A percentile compares a stretch with the other conserved stretches of the same genome.
Evolutionary conservation across 768 basidiomycete genomes (phyloP).

Genomic region (Neoboletus magnificus): DNA sequence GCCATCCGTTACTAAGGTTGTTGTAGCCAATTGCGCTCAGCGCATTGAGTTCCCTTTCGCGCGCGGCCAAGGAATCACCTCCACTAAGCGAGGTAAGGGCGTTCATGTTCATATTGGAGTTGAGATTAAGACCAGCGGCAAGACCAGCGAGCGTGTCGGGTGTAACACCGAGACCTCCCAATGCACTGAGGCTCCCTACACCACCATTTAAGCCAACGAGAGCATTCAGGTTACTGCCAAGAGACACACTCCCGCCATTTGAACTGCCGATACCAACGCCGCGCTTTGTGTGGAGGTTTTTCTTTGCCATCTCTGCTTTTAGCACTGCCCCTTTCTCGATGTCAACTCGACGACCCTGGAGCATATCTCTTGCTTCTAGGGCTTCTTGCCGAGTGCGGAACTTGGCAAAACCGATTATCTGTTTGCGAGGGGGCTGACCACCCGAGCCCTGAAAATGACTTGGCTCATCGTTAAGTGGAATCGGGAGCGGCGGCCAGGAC

Average conservation of each 20-base stretch:
- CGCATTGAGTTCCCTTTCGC: conserved; percentile 48
- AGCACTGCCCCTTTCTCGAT: conserved; percentile 88
- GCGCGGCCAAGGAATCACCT: conserved; percentile 31
- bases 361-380: conserved; percentile 76
- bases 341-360: conserved; percentile 90
- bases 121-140: conserved; percentile 30
- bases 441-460: conserved; percentile 32
- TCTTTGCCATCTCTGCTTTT: conserved; percentile 99
- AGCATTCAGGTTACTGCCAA: conserved; percentile 25
- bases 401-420: conserved; percentile 98
- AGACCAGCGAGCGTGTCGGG: conserved; percentile 28
- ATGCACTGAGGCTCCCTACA: conserved; percentile 27
- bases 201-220: conserved; percentile 24
- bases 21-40: conserved; percentile 48
- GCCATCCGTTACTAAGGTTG: conserved; percentile 31
- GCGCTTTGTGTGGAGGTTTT: conserved; percentile 95
- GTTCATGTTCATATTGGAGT: conserved; percentile 26
- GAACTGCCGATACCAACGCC: conserved; percentile 66
- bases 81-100: conserved; percentile 24
- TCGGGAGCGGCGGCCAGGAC: conserved; percentile 54
- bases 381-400: conserved; percentile 88
- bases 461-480: conserved; percentile 33
- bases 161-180: conserved; percentile 26
- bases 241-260: conserved; percentile 28
- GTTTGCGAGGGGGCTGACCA: conserved; percentile 69